phyloP scores from a whole-genome alignment of 2,329 filamentous ascomycete species.

The Colletotrichum tanaceti region DNA sequence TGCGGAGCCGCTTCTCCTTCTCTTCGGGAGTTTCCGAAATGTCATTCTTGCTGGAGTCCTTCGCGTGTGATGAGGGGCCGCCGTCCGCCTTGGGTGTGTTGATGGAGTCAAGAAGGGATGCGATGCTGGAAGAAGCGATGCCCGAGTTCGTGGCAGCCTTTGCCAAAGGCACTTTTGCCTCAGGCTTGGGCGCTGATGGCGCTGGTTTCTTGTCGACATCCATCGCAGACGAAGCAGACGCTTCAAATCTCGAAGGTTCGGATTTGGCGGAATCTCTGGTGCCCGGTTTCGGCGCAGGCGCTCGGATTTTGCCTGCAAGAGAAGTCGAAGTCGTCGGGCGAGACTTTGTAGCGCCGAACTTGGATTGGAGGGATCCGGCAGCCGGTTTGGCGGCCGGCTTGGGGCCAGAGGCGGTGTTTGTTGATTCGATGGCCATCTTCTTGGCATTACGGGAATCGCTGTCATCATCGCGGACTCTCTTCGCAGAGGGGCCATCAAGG shows the following conservation, averaged over 20 bases:
- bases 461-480: constrained; percentile 56
- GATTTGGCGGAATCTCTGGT: constrained; percentile 42
- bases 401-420: constrained; percentile 53
- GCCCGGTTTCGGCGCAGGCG: constrained; percentile 51
- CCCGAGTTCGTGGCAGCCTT: constrained; percentile 51
- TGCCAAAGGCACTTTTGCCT: constrained; percentile 42
- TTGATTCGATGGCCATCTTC: constrained; percentile 56
- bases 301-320: constrained; percentile 62
- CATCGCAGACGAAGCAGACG: constrained; percentile 32
- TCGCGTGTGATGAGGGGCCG: constrained; percentile 64
- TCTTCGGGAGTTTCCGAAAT: constrained; percentile 75
- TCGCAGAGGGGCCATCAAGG: constrained; percentile 47
- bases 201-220: constrained; percentile 38
- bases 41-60: constrained; percentile 53
- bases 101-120: constrained; percentile 65
- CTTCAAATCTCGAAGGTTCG: constrained; percentile 41
- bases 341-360: constrained; percentile 47
- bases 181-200: constrained; percentile 43
- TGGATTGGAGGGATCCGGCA: constrained; percentile 45
- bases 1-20: constrained; percentile 74
- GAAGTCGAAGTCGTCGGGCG: constrained; percentile 46
- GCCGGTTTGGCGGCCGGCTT: constrained; percentile 53
- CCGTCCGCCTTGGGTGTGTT: constrained; percentile 58
- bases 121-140: constrained; percentile 61
- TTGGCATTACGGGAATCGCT: constrained; percentile 54